Base-by-base conservation (phyloP, 164 flowering plant genomes). In the Platanus orientalis region DNA sequence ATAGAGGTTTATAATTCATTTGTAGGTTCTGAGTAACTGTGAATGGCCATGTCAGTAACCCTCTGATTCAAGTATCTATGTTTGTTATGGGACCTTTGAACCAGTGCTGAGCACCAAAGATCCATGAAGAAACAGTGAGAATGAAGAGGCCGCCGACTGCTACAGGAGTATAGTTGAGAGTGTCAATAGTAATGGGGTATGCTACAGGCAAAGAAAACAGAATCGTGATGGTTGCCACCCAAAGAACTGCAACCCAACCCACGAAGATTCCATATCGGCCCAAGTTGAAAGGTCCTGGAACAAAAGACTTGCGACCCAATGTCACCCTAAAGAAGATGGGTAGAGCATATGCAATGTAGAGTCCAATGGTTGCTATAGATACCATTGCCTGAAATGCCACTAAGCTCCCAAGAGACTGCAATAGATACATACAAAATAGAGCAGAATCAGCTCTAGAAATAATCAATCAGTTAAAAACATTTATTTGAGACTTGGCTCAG, bases 281-380 rank as follows among this genome's bases (percentile, higher is more conserved):
- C n/a, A n/a, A n/a, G n/a, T n/a, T n/a, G n/a, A n/a, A n/a, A n/a
- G n/a, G n/a, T n/a, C n/a, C n/a, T n/a, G n/a, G n/a, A n/a, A n/a
- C n/a, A n/a, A n/a, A n/a, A n/a, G n/a, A n/a, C n/a, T n/a, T n/a
- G n/a, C n/a, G n/a, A n/a, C n/a, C n/a, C n/a, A n/a, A n/a, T n/a
- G n/a, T n/a, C n/a, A n/a, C n/a, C n/a, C n/a, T n/a, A n/a, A n/a
- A n/a, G n/a, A n/a, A n/a, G n/a, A n/a, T n/a, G n/a, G n/a, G n/a
- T n/a, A n/a, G n/a, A n/a, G n/a, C n/a, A n/a, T n/a, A n/a, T n/a
- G n/a, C n/a, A n/a, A n/a, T n/a, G n/a, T n/a, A n/a, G 54, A 91
- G 84, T 32, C 96, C 96, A 23, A 94, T 88, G 1, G 95, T 88
- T 51, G 96, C 98, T 68, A 94, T 89, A 1, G 98, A 94, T 24